Percentiles rank a stretch among this genome's conserved stretches.
phyloP scores from a whole-genome alignment of 192 early-diverging fungal species.

The Chytriomyces sp. region DNA sequence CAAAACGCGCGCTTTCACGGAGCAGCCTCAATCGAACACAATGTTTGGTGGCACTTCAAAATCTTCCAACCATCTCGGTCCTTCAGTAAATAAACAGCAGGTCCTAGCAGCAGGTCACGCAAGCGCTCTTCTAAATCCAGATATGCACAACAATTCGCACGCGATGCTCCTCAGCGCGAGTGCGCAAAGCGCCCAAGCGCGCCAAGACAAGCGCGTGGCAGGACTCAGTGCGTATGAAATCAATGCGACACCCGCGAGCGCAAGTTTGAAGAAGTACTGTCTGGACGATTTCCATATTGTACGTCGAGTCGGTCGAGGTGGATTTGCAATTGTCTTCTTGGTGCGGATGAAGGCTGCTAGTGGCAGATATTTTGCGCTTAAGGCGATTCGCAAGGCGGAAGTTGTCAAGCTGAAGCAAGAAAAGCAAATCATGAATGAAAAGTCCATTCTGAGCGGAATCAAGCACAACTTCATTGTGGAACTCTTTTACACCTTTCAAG shows the following conservation, averaged over 20 bases:
- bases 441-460: conserved; percentile 52
- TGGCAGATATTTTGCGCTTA: conserved; percentile 57
- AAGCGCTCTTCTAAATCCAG: background rate
- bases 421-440: conserved; percentile 60
- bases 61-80: background rate
- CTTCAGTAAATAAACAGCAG: background rate
- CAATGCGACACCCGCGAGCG: background rate
- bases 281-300: conserved; percentile 56
- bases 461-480: conserved; percentile 55
- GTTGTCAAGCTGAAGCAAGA: conserved; percentile 53
- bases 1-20: background rate
- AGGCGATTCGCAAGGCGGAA: conserved; percentile 58
- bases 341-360: conserved; percentile 44
- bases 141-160: too few species aligned
- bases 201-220: conserved; percentile 18
- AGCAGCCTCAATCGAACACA: background rate
- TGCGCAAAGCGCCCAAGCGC: background rate
- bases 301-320: conserved; percentile 50
- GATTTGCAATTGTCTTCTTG: conserved; percentile 55
- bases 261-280: conserved; percentile 25
- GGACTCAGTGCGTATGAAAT: conserved; percentile 54
- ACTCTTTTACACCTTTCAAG: conserved; percentile 56
- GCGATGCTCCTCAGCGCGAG: background rate
- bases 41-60: background rate
- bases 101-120: background rate